Percentiles rank a stretch among this genome's conserved stretches.
phyloP scores from a whole-genome alignment of 2,329 filamentous ascomycete species.

The Claviceps cyperi region DNA sequence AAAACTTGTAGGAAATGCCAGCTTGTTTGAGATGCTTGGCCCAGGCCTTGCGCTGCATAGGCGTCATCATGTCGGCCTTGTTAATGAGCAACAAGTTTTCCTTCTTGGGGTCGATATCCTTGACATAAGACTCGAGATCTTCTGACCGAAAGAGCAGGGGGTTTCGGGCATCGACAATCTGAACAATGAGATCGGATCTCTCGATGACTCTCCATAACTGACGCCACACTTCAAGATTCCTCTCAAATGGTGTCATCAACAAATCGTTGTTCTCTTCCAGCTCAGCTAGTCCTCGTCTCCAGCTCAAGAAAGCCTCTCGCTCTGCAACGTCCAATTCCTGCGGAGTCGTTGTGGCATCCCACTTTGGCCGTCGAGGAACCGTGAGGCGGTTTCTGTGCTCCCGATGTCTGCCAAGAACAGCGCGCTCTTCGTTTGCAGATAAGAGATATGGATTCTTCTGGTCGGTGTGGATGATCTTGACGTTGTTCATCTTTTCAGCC shows the following conservation, averaged over 20 bases:
- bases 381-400: constrained; percentile 67
- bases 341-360: constrained; percentile 75
- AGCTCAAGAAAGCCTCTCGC: constrained; percentile 67
- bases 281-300: constrained; percentile 82
- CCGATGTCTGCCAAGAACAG: constrained; percentile 65
- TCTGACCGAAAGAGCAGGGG: constrained; percentile 88
- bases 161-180: constrained; percentile 96
- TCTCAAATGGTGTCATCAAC: constrained; percentile 94
- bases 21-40: constrained; percentile 70
- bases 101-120: constrained; percentile 78
- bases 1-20: constrained; percentile 85
- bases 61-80: constrained; percentile 98
- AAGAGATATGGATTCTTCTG: constrained; percentile 92
- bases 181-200: constrained; percentile 84
- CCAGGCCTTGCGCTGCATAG: constrained; percentile 69
- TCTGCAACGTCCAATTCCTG: constrained; percentile 68
- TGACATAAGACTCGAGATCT: constrained; percentile 86
- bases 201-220: constrained; percentile 98
- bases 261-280: constrained; percentile 88
- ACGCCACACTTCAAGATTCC: constrained; percentile 94
- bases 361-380: constrained; percentile 76
- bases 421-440: constrained; percentile 69
- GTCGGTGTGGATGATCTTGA: constrained; percentile 95
- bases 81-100: constrained; percentile 88
- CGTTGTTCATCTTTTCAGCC: constrained; percentile 96